Evolutionary conservation across 2,329 filamentous ascomycete genomes (phyloP), one percentile per base, ranked within the genome.

Genomic region (Curvularia sp.): DNA sequence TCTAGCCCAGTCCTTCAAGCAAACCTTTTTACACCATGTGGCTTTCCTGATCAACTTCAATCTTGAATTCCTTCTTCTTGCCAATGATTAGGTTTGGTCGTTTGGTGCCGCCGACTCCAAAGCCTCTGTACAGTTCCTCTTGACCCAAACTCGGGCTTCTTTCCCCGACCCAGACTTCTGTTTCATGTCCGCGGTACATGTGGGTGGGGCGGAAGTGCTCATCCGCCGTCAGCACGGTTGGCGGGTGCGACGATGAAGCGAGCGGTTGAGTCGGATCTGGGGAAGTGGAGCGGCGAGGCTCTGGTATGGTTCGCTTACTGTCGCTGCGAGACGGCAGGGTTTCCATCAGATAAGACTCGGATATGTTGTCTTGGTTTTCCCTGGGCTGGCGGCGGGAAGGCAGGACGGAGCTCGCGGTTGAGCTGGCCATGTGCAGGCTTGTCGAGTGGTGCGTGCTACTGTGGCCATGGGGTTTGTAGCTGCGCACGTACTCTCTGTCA

Each of bases 11-110:
- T 38, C 12, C 41, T 41, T 19, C 52, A 28, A 43, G 48, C 2
- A 49, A 3, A n/a, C n/a, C n/a, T 25, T 18, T 23, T 53, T 50
- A 63, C 25, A 39, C 42, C 25, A 57, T 38, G 38, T 53, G 60
- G 54, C 64, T 70, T 15, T 60, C 69, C 3, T 62, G 57, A 57
- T 69, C 69, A 10, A 63, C 61, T 50, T 75, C 70, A 5, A 75
- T 63, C 49, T 60, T 71, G 34, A 75, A 63, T 9, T 71, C 70
- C n/a, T 68, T 72, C 51, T 65, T 69, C 53, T 74, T 74, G 19
- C 61, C 67, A 38, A 75, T 74, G 15, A 74, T 66, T 53, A 72
- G 36, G 23, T 60, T 60, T 53, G 70, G 34, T 64, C 64, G 5
- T 59, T 61, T 45, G 45, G 19, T 36, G 13, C 34, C 42, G 25